A percentile compares a stretch with the other conserved stretches of the same genome.
Evolutionary conservation across 163 green algal genomes (phyloP).

Genomic region (Scenedesmus sp.): DNA sequence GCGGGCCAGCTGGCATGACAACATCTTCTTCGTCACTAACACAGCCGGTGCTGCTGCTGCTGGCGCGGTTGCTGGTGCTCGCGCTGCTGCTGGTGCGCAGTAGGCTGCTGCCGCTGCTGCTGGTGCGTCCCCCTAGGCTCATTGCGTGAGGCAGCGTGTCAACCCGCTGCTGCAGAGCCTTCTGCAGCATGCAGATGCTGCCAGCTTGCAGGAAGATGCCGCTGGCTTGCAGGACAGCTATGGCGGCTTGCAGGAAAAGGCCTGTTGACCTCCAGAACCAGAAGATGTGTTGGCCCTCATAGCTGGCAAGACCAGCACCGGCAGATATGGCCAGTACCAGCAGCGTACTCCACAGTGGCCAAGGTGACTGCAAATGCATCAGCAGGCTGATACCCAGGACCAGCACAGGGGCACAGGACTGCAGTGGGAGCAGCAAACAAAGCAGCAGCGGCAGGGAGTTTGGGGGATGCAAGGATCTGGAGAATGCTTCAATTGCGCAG

Average conservation of each 20-base stretch:
- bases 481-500: not conserved
- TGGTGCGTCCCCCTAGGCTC: not conserved
- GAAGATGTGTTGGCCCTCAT: not conserved
- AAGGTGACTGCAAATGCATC: not conserved
- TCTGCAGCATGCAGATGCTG: not conserved
- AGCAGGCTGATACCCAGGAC: not conserved
- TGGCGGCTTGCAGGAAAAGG: not conserved
- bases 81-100: not conserved
- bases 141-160: not conserved
- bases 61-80: not conserved
- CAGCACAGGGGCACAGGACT: not conserved
- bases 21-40: not conserved
- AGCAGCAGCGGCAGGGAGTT: not conserved
- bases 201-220: constrained; percentile 2
- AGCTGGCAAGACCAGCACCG: not conserved
- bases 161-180: not conserved
- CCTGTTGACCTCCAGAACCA: not conserved
- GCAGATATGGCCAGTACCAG: not conserved
- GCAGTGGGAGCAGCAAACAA: not conserved
- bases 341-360: not conserved
- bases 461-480: not conserved
- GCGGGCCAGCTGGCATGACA: not conserved
- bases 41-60: not conserved
- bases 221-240: not conserved
- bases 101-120: not conserved